Percentiles rank a stretch among this genome's conserved stretches.
Evolutionary conservation across 441 rosid genomes (phyloP).

Genomic region (Adansonia madagascariensis): DNA sequence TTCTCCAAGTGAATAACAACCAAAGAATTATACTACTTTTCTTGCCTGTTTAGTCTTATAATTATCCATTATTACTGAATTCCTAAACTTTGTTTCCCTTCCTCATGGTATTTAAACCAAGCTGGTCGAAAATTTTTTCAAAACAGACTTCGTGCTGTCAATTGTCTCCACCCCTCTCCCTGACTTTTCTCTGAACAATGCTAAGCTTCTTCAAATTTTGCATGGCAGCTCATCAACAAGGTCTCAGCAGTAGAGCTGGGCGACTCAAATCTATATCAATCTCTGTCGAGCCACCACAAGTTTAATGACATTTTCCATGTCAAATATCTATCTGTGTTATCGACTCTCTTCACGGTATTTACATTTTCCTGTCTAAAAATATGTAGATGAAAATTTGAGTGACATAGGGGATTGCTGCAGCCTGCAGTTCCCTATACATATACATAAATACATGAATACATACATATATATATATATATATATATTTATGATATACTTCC

Average conservation of each 20-base stretch:
- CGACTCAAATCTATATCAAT: neutral
- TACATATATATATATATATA: too few relatives aligned
- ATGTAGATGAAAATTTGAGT: neutral
- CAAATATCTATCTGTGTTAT: neutral
- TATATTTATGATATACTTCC: too few relatives aligned
- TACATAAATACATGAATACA: too few relatives aligned
- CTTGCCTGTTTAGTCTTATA: constrained; percentile 26
- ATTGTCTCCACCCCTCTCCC: neutral
- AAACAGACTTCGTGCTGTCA: constrained; percentile 21
- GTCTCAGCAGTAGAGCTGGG: constrained; percentile 6
- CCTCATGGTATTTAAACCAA: constrained; percentile 27
- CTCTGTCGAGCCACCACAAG: neutral
- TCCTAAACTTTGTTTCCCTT: constrained; percentile 17
- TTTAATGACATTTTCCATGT: neutral
- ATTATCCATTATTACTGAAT: constrained; percentile 11
- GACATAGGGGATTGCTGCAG: neutral
- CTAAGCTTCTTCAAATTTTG: neutral
- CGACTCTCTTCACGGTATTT: neutral
- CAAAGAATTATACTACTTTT: constrained; percentile 27
- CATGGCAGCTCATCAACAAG: neutral
- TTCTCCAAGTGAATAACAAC: constrained; percentile 32
- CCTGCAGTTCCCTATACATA: neutral
- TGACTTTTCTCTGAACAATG: constrained; percentile 8
- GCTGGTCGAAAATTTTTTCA: neutral
- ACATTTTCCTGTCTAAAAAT: neutral